A percentile compares a stretch with the other conserved stretches of the same genome.
Conservation (phyloP, 2,329 filamentous ascomycete genomes). For the Cordyceps cicadae region DNA sequence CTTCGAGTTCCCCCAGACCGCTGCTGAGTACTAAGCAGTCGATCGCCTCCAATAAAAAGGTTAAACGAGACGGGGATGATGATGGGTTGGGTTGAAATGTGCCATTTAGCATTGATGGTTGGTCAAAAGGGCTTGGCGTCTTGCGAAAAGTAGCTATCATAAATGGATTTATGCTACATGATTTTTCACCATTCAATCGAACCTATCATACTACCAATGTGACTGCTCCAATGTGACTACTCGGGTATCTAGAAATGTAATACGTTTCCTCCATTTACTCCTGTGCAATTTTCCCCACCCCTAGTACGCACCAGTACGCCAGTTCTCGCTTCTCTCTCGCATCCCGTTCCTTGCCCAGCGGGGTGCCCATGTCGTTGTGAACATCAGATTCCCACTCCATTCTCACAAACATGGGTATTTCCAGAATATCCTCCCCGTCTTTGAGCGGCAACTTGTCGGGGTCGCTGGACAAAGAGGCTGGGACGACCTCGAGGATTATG, state of each 20-base stretch:
- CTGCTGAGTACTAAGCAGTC: constrained; percentile 67
- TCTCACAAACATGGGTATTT: constrained; percentile 90
- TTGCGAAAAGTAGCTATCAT: constrained; percentile 40
- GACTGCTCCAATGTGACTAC: constrained; percentile 10
- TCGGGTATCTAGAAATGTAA: constrained; percentile 32
- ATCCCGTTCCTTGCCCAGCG: constrained; percentile 45
- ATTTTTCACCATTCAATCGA: constrained; percentile 7
- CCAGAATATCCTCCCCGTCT: constrained; percentile 59
- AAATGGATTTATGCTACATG: constrained; percentile 28
- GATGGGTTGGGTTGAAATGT: constrained; percentile 20
- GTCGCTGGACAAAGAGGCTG: constrained; percentile 44
- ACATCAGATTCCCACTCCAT: constrained; percentile 80
- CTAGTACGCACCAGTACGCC: constrained; percentile 92
- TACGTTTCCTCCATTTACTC: constrained; percentile 20
- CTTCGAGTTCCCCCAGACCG: constrained; percentile 95
- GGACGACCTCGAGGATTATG: constrained; percentile 83
- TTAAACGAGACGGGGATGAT: constrained; percentile 16
- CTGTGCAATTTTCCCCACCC: constrained; percentile 69
- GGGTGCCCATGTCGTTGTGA: constrained; percentile 54
- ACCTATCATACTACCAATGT: background rate
- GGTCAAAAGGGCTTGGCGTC: constrained; percentile 42
- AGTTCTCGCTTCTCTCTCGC: constrained; percentile 74
- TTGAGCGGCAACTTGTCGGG: constrained; percentile 39
- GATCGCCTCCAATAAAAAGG: constrained; percentile 1
- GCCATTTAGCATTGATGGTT: constrained; percentile 28